Evolutionary conservation across 441 rosid genomes (phyloP).

Genomic region (Brassica hybrid): DNA sequence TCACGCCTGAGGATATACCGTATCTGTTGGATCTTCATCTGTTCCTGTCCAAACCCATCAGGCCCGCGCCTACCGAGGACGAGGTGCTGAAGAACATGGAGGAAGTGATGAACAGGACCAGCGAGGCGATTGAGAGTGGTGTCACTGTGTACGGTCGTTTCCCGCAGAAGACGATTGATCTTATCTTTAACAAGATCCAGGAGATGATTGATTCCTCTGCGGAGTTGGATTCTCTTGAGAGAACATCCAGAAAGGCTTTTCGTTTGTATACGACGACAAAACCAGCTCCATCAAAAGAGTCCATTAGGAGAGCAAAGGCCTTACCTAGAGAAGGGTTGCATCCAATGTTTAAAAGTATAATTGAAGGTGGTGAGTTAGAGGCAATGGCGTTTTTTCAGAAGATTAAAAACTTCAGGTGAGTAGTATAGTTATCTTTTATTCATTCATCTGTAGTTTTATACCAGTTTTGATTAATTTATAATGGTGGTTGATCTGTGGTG

Average conservation of each 20-base stretch:
- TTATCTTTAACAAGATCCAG: constrained; percentile 73
- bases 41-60: constrained; percentile 84
- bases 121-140: constrained; percentile 72
- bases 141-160: constrained; percentile 93
- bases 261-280: constrained; percentile 86
- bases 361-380: constrained; percentile 83
- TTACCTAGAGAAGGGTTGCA: constrained; percentile 88
- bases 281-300: constrained; percentile 87
- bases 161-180: constrained; percentile 86
- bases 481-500: constrained; percentile 40
- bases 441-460: not conserved
- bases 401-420: constrained; percentile 80
- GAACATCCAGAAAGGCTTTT: constrained; percentile 82
- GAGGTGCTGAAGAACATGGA: constrained; percentile 86
- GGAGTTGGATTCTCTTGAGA: constrained; percentile 72
- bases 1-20: constrained; percentile 91
- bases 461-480: constrained; percentile 3
- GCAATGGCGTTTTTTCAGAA: constrained; percentile 94
- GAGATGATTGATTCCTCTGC: constrained; percentile 83
- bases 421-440: too few species aligned
- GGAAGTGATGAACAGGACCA: constrained; percentile 72
- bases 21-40: constrained; percentile 92
- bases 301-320: constrained; percentile 83
- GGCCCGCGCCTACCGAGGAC: constrained; percentile 95
- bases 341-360: constrained; percentile 77